Evolutionary conservation across 2,329 filamentous ascomycete genomes (phyloP).

Genomic region (Fusarium graminum): DNA sequence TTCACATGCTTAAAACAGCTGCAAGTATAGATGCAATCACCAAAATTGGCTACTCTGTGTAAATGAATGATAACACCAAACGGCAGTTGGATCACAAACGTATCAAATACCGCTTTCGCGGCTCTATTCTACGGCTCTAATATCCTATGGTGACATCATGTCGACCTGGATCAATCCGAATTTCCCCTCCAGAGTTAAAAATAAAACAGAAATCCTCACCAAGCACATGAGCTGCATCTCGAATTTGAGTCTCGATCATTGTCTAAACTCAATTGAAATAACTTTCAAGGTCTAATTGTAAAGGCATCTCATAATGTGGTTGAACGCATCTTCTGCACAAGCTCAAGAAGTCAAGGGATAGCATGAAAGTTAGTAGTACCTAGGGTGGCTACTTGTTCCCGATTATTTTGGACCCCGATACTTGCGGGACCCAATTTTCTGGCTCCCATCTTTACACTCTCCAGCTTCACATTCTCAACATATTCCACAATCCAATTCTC

Average conservation of each 20-base stretch:
- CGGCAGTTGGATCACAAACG: background rate
- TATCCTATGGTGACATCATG: constrained; percentile 41
- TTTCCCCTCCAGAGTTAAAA: background rate
- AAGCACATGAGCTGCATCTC: background rate
- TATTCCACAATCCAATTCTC: constrained; percentile 19
- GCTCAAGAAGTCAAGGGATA: background rate
- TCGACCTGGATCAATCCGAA: constrained; percentile 31
- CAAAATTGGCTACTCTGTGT: too few relatives aligned
- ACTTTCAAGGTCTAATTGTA: background rate
- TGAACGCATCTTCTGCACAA: background rate
- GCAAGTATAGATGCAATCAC: background rate
- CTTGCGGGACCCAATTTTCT: constrained; percentile 43
- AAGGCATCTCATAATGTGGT: background rate
- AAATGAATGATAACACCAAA: background rate
- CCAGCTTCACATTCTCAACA: constrained; percentile 23
- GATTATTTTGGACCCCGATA: background rate
- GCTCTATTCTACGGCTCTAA: constrained; percentile 7
- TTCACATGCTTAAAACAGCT: background rate
- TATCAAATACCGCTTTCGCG: background rate
- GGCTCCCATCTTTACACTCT: constrained; percentile 25
- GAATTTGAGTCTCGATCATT: background rate
- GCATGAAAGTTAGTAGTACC: background rate
- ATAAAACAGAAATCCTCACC: background rate
- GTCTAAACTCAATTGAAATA: background rate
- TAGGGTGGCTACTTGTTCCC: background rate